These are phyloP conservation scores for Syzygium grande DNA, from an alignment of 345 rosid species.

Conservation along the genomic window DNA sequence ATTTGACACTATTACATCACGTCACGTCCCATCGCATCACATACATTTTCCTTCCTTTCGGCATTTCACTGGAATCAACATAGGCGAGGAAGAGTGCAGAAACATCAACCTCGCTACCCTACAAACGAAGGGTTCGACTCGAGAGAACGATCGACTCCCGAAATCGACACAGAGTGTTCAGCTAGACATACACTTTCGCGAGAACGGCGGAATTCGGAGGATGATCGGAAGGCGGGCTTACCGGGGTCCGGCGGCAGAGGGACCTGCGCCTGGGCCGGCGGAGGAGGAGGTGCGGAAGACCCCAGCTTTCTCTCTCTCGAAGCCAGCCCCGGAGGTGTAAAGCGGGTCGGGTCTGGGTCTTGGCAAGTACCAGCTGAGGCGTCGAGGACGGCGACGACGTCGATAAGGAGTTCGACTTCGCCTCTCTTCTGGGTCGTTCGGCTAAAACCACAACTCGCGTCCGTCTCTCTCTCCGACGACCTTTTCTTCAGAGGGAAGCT, in stretches of 20 bases:
- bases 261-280: not conserved
- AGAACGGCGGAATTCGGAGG: not conserved
- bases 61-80: not conserved
- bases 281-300: not conserved
- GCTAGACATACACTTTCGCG: not conserved
- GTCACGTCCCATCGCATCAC: not conserved
- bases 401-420: no score
- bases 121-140: not conserved
- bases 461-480: no score
- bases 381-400: no score
- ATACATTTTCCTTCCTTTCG: not conserved
- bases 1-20: not conserved
- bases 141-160: not conserved
- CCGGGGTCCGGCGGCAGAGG: slow-evolving; percentile 8
- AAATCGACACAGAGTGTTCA: not conserved
- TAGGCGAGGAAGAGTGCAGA: not conserved
- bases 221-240: not conserved
- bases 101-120: not conserved
- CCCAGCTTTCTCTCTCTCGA: not conserved
- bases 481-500: no score
- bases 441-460: no score
- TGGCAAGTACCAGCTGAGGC: no score
- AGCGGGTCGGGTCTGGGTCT: no score
- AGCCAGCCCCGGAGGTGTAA: no score
- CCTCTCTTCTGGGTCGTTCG: no score